Conservation (phyloP, 2,329 filamentous ascomycete species). For the Fusarium veterinarium region DNA sequence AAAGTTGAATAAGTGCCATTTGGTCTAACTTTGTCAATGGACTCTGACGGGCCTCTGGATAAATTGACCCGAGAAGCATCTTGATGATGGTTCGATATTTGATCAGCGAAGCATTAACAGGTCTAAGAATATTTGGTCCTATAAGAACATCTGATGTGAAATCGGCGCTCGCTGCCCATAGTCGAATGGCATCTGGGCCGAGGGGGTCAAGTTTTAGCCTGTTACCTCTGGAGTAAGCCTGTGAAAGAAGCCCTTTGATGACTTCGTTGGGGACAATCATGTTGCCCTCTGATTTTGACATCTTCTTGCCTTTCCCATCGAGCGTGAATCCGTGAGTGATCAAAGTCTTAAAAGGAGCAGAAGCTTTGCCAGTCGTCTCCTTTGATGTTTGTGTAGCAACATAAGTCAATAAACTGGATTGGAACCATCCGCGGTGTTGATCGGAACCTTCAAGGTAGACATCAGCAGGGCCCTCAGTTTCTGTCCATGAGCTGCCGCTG, state of each 20-base stretch:
- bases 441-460: conserved; percentile 95
- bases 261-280: conserved; percentile 84
- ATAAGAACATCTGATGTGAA: conserved; percentile 90
- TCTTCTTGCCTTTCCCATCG: conserved; percentile 91
- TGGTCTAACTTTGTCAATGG: conserved; percentile 73
- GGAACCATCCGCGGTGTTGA: conserved; percentile 98
- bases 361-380: conserved; percentile 42
- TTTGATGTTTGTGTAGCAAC: conserved; percentile 70
- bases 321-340: conserved; percentile 96
- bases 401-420: conserved; percentile 91
- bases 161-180: conserved; percentile 93
- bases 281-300: conserved; percentile 98
- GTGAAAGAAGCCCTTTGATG: conserved; percentile 83
- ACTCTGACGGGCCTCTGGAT: conserved; percentile 61
- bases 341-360: conserved; percentile 84
- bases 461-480: conserved; percentile 72
- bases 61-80: conserved; percentile 84
- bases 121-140: conserved; percentile 79
- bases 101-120: conserved; percentile 79
- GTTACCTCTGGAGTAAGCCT: conserved; percentile 65
- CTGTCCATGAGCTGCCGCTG: conserved; percentile 92
- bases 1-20: conserved; percentile 81
- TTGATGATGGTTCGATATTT: conserved; percentile 93
- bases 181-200: conserved; percentile 85
- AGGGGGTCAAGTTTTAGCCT: conserved; percentile 70